Evolutionary conservation across 345 rosid genomes (phyloP), one percentile per base, ranked within the genome.

Genomic region (Heritiera fomes): DNA sequence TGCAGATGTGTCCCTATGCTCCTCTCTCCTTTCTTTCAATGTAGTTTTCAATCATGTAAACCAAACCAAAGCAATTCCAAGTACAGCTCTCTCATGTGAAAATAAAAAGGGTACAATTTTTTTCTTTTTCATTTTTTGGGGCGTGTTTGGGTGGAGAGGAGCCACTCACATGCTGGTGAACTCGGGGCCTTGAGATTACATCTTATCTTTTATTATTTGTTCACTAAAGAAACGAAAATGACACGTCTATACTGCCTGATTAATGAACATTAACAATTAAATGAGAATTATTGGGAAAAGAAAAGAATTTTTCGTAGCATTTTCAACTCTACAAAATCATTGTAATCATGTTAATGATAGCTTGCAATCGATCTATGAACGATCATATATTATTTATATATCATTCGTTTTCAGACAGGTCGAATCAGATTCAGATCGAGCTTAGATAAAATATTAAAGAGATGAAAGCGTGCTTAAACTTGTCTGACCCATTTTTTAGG

Each of bases 81-180:
- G 6, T 14, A 50, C 75, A 49, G 20, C 59, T 12, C 41, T 49
- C 56, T 70, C 59, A 71, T 71, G 75, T 71, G 64, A 60, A 53
- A 49, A 70, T 23, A 28, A 23, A 23, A 10, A 7, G 45, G 75
- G 75, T 17, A 30, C 23, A 30, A 3, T 14, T 23, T 23, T 7
- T 13, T 69, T 46, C 12, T 12, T n/a, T 68, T 47, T 34, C 38
- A 34, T 34, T 34, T 45, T 45, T 61, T 3, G 32, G 2, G 15
- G 59, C 8, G 12, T 49, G 75, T 71, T 50, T 71, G 75, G 60
- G 18, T 38, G 62, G 20, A 53, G 63, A 53, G 47, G 18, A 53
- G 75, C 62, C 47, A 53, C 60, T 32, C 75, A 32, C 15, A 30
- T 50, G 59, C 38, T 15, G 61, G 61, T 50, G 15, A 71, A 52